Evolutionary conservation across 73 alveolate species (phyloP).

Genomic region (Tetrahymena thermophila): DNA sequence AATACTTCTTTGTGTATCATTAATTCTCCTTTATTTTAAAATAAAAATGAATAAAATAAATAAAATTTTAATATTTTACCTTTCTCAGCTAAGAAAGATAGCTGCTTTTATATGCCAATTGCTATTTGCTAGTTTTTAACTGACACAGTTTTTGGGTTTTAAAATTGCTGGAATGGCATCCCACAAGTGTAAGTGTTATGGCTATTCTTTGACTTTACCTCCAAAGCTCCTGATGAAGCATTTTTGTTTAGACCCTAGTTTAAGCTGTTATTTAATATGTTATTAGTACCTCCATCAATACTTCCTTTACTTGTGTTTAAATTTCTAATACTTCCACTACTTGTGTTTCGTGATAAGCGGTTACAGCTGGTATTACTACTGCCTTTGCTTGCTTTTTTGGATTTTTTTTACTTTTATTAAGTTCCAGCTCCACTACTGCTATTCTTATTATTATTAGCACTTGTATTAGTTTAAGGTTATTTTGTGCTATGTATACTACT

Average conservation of each 20-base stretch:
- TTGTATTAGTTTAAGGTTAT: neutral
- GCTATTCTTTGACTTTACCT: neutral
- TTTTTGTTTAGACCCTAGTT: neutral
- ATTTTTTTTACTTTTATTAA: neutral
- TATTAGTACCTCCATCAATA: neutral
- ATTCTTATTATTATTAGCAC: neutral
- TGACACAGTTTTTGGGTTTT: neutral
- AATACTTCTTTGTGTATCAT: neutral
- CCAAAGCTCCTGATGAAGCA: neutral
- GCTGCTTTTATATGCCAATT: neutral
- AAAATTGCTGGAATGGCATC: neutral
- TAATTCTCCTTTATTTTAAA: neutral
- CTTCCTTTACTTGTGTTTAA: neutral
- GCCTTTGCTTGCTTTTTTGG: neutral
- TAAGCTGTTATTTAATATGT: neutral
- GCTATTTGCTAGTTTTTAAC: neutral
- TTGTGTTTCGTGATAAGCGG: neutral
- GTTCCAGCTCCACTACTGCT: neutral
- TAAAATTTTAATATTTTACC: neutral
- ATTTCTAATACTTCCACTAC: neutral
- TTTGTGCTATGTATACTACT: neutral
- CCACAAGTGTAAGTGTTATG: neutral
- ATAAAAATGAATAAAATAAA: neutral
- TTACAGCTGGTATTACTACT: neutral
- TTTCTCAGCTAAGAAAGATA: neutral